Conservation (phyloP, 1,139 yeast genomes). For the Hyphopichia buzzinii region DNA sequence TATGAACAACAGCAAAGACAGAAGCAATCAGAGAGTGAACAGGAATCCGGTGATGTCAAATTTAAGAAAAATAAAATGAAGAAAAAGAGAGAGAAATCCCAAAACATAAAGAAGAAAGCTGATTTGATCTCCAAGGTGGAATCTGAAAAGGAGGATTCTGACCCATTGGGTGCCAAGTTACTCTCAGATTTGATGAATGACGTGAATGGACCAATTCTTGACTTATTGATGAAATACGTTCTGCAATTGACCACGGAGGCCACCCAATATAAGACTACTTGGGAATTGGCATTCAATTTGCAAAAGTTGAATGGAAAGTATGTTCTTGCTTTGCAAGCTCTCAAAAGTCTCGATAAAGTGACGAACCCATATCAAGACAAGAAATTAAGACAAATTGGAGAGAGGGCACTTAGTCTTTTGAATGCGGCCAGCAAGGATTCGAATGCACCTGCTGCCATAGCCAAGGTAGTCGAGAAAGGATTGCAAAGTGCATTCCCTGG, state of each 20-base stretch:
- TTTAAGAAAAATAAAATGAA: conserved; percentile 27
- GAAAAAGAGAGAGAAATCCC: conserved; percentile 35
- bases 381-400: conserved; percentile 22
- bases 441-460: conserved; percentile 39
- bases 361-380: conserved; percentile 16
- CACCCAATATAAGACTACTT: conserved; percentile 28
- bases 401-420: conserved; percentile 25
- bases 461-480: conserved; percentile 46
- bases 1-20: conserved; percentile 22
- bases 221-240: conserved; percentile 25
- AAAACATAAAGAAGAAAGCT: conserved; percentile 34
- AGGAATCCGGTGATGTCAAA: conserved; percentile 13
- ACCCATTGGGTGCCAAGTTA: conserved; percentile 47
- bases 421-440: conserved; percentile 23
- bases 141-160: conserved; percentile 45
- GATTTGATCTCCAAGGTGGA: conserved; percentile 41
- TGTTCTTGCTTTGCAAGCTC: conserved; percentile 46
- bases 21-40: conserved; percentile 15
- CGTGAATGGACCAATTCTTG: conserved; percentile 26
- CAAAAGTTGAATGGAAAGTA: conserved; percentile 43
- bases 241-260: conserved; percentile 39
- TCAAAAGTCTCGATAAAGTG: conserved; percentile 36
- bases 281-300: conserved; percentile 39
- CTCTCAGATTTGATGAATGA: conserved; percentile 26
- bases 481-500: conserved; percentile 35